A percentile compares a stretch with the other conserved stretches of the same genome.
Evolutionary conservation across 352 stramenopile species (phyloP).

Genomic region (Pythium grandisporangium): DNA sequence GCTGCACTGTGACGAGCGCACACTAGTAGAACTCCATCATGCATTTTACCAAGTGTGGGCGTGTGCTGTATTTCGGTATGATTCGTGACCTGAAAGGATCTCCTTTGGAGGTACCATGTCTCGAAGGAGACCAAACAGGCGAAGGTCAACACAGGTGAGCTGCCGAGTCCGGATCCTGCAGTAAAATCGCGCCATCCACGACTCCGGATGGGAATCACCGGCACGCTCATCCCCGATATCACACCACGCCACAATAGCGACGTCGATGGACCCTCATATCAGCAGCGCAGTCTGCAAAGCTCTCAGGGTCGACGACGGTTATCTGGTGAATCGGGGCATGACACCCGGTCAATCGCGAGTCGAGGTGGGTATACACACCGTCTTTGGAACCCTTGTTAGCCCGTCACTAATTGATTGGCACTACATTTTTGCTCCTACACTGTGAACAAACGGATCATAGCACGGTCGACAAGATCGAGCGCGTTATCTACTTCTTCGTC

Average conservation of each 20-base stretch:
- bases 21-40: no score
- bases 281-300: conserved; percentile 1
- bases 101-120: conserved; percentile 42
- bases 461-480: conserved; percentile 2
- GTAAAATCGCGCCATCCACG: conserved; percentile 23
- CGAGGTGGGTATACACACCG: no score
- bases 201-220: conserved; percentile 38
- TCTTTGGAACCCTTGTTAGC: no score
- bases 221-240: conserved; percentile 31
- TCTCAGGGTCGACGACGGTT: conserved; percentile 1
- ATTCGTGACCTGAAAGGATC: conserved; percentile 20
- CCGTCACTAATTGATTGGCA: no score
- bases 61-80: not conserved
- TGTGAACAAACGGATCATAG: no score
- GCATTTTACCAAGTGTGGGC: no score
- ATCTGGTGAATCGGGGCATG: not conserved
- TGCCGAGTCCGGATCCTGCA: conserved; percentile 13
- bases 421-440: no score
- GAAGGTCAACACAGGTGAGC: conserved; percentile 25
- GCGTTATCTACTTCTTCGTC: conserved; percentile 4
- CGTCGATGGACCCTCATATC: no score
- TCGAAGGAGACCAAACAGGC: conserved; percentile 35
- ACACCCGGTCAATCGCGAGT: conserved; percentile 4
- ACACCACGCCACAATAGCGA: conserved; percentile 15
- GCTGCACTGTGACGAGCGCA: no score